Evolutionary conservation across 441 rosid genomes (phyloP).

Genomic region (Erodium moschatum): DNA sequence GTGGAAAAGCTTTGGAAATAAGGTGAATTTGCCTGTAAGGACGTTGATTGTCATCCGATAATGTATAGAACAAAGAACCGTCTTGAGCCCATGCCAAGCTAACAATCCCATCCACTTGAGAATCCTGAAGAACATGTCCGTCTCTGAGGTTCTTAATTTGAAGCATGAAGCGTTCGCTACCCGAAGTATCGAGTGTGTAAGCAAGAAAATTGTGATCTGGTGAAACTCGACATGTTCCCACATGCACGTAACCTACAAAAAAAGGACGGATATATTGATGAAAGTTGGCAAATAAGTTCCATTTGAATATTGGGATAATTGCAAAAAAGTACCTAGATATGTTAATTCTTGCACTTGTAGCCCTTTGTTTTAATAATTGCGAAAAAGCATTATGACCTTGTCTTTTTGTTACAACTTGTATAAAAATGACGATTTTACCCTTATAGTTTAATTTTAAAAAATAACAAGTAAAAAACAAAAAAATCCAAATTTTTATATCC

Average conservation of each 20-base stretch:
- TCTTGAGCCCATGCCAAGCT: conserved; percentile 90
- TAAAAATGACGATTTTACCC: too few species aligned
- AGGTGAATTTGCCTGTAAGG: conserved; percentile 50
- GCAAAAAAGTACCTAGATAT: too few species aligned
- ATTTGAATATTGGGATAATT: too few species aligned
- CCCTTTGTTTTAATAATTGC: too few species aligned
- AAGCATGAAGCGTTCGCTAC: conserved; percentile 59
- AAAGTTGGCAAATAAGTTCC: neutral
- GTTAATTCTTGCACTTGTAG: too few species aligned
- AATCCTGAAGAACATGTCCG: conserved; percentile 39
- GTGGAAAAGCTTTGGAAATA: conserved; percentile 7
- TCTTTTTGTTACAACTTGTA: too few species aligned
- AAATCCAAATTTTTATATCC: too few species aligned
- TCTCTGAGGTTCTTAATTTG: conserved; percentile 67
- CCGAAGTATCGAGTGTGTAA: conserved; percentile 62
- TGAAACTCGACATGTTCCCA: conserved; percentile 79
- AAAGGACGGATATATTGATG: neutral
- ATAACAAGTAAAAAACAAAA: too few species aligned
- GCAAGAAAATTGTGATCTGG: conserved; percentile 80
- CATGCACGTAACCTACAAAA: conserved; percentile 53
- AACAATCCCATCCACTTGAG: conserved; percentile 51
- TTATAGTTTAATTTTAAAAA: too few species aligned
- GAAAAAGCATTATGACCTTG: too few species aligned
- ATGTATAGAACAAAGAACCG: conserved; percentile 61
- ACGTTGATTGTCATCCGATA: conserved; percentile 54